These are phyloP conservation scores for Colletotrichum paranaense DNA, from an alignment of 2,329 filamentous ascomycete species.

Conservation along the genomic window DNA sequence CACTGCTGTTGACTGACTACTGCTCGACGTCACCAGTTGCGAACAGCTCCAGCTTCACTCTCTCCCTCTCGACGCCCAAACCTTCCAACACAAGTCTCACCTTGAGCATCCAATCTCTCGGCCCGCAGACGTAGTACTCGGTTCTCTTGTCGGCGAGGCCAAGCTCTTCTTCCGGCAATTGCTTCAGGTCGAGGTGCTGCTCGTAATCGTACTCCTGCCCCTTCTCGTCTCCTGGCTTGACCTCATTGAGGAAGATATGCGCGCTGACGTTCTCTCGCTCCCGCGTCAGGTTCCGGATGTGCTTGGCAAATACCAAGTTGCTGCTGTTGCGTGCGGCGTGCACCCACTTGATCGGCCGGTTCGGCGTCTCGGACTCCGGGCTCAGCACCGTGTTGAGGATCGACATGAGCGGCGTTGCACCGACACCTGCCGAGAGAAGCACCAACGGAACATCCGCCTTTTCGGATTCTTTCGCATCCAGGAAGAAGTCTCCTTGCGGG, in stretches of 20 bases:
- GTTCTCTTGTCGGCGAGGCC: constrained; percentile 64
- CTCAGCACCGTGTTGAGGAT: constrained; percentile 68
- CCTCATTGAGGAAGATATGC: constrained; percentile 68
- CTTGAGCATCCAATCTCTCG: constrained; percentile 75
- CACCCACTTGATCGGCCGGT: constrained; percentile 69
- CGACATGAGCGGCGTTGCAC: constrained; percentile 73
- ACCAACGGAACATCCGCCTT: constrained; percentile 66
- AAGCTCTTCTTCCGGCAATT: constrained; percentile 64
- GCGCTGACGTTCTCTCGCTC: constrained; percentile 59
- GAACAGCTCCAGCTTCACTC: constrained; percentile 76
- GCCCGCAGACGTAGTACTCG: constrained; percentile 80
- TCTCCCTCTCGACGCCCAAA: constrained; percentile 66
- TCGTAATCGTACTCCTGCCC: constrained; percentile 70
- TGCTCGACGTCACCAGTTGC: constrained; percentile 61
- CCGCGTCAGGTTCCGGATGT: constrained; percentile 56
- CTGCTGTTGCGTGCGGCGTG: constrained; percentile 66
- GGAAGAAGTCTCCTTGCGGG: constrained; percentile 71
- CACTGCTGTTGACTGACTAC: neutral
- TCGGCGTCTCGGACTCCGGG: constrained; percentile 39
- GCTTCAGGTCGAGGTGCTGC: constrained; percentile 69
- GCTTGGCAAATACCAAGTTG: constrained; percentile 65
- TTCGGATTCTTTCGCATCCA: constrained; percentile 57
- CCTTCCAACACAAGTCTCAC: constrained; percentile 62
- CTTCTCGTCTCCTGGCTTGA: constrained; percentile 53
- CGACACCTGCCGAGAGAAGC: constrained; percentile 76